These are phyloP conservation scores for Euphorbia pulcherrima DNA, from an alignment of 345 rosid genomes.

Conservation along the genomic window DNA sequence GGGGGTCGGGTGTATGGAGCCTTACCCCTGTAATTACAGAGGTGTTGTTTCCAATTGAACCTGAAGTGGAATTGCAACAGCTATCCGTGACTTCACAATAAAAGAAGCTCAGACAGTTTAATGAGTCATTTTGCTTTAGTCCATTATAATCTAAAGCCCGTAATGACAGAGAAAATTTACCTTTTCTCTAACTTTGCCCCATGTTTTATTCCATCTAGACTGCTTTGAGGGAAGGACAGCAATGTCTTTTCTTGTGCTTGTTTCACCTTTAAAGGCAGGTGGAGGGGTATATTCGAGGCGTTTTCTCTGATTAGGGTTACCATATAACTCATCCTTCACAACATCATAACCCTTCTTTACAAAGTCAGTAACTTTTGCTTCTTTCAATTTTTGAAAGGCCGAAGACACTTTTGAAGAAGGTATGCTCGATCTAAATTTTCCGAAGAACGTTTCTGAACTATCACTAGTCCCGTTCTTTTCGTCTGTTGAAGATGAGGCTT, in stretches of 20 bases:
- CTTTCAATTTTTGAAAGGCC: slow-evolving; percentile 63
- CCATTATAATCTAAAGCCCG: too few species aligned
- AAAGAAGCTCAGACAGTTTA: too few species aligned
- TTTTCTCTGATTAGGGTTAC: too few species aligned
- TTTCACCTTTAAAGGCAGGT: slow-evolving; percentile 58
- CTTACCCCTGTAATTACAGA: too few species aligned
- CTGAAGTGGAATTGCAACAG: too few species aligned
- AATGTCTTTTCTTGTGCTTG: slow-evolving; percentile 74
- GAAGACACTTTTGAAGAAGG: slow-evolving; percentile 62
- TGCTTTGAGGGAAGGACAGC: slow-evolving; percentile 57
- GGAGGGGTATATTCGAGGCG: too few species aligned
- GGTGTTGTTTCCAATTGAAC: too few species aligned
- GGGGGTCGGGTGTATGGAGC: too few species aligned
- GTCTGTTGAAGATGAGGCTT: slow-evolving; percentile 40
- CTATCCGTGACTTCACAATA: too few species aligned
- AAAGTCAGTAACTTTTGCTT: slow-evolving; percentile 61
- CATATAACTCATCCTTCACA: slow-evolving; percentile 79
- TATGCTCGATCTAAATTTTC: slow-evolving; percentile 55
- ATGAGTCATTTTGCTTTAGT: too few species aligned
- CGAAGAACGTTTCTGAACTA: slow-evolving; percentile 55
- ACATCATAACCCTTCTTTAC: slow-evolving; percentile 85
- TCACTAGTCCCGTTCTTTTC: slow-evolving; percentile 43
- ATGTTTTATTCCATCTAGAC: slow-evolving; percentile 68
- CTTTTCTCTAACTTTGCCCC: slow-evolving; percentile 66
- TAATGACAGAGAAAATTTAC: slow-evolving; percentile 38